Evolutionary conservation across 129 eudicot species (phyloP), one percentile per base, ranked within the genome.

Genomic region (Tagetes patula): DNA sequence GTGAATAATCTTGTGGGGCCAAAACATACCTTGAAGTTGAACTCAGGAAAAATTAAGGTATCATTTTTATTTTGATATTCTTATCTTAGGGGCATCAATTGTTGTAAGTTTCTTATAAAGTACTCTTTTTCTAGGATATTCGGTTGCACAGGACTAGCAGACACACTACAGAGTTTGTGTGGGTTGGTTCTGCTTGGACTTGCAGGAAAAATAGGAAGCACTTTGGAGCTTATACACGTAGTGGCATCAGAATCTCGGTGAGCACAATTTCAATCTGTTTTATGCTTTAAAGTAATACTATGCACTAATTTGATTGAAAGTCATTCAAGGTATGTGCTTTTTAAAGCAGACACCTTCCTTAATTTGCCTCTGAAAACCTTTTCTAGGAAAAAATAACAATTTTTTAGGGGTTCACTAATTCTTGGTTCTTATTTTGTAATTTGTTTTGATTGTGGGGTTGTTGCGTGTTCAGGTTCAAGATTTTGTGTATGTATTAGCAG

Each of bases 401-500:
- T 52, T 9, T 45, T 46, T 9, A 8, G 10, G 12, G 50, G 10
- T 13, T 2, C 50, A 46, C 3, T 43, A 69, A 4, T 54, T 54
- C 52, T 52, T 7, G 59, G 33, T 3, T 4, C 8, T 14, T 70
- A 30, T 58, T 61, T 42, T 49, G n/a, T 37, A 10, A 47, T 30
- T 27, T 70, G 67, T 30, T 30, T 38, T 52, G 31, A 42, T 37
- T 54, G 8, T 64, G 40, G 41, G 67, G 54, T 39, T 80, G 48
- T 64, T 72, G 8, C 45, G 7, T 55, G 71, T 76, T 33, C 82
- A 93, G 98, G 87, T 77, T 65, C 85, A 90, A 31, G 87, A 84
- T 59, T 93, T 90, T 81, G 95, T 93, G 8, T 85, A 84, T 70
- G 91, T 93, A 12, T 71, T 93, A 77, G 96, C 96, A 41, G 98